A percentile compares a stretch with the other conserved stretches of the same genome.
Conservation (phyloP, 176 grass and related monocot species). For the Thalia dealbata region DNA sequence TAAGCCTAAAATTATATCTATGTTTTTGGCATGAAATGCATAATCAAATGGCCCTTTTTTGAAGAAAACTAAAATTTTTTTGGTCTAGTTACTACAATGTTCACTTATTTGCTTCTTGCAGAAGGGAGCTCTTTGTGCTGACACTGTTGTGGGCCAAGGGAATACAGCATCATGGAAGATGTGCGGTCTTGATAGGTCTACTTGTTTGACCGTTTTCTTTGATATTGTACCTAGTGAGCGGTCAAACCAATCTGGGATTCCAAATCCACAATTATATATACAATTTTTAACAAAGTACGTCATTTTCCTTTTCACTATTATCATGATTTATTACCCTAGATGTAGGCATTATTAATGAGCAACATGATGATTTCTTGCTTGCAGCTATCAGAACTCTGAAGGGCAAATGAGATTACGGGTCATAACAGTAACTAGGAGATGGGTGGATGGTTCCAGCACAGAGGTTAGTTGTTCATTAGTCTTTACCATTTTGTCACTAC, state of each 20-base stretch:
- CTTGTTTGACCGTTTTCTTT: conserved; percentile 94
- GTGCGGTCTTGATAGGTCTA: conserved; percentile 88
- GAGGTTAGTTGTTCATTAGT: conserved; percentile 43
- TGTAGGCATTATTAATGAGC: not conserved
- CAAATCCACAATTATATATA: conserved; percentile 88
- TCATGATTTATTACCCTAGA: conserved; percentile 21
- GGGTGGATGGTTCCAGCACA: conserved; percentile 70
- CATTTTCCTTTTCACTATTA: conserved; percentile 9
- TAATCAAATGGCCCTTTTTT: not conserved
- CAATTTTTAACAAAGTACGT: conserved; percentile 84
- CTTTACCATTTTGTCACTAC: not conserved
- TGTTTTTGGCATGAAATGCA: not conserved
- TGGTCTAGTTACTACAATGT: not conserved
- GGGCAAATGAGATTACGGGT: conserved; percentile 88
- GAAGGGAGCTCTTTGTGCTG: conserved; percentile 85
- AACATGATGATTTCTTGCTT: conserved; percentile 17
- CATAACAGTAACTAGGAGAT: conserved; percentile 70
- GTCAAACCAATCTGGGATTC: conserved; percentile 50
- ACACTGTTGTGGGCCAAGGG: conserved; percentile 88
- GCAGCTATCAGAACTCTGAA: conserved; percentile 87
- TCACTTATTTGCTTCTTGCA: conserved; percentile 24
- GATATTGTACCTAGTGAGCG: conserved; percentile 86
- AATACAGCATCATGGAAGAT: conserved; percentile 93
- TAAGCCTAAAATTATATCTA: conserved; percentile 4
- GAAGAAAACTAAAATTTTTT: not conserved